Percentiles rank a stretch among this genome's conserved stretches.
phyloP scores from a whole-genome alignment of 2,329 filamentous ascomycete genomes.

The Verticillium longisporum region DNA sequence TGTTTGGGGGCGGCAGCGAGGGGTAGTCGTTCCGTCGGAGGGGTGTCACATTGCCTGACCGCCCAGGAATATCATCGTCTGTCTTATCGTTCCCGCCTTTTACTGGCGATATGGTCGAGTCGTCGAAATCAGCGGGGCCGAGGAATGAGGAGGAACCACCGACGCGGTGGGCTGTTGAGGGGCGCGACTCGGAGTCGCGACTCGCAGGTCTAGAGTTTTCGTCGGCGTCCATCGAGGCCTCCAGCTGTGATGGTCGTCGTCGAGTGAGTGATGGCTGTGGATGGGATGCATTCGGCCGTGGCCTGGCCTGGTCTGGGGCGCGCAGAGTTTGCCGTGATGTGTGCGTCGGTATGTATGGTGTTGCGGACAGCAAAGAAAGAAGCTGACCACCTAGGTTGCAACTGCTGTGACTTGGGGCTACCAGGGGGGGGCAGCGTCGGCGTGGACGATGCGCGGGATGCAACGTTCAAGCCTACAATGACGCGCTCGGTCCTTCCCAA shows the following conservation, averaged over 20 bases:
- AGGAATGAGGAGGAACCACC: constrained; percentile 1
- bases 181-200: constrained; percentile 16
- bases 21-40: not conserved
- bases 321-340: not conserved
- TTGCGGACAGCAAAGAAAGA: not conserved
- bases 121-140: constrained; percentile 9
- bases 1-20: constrained; percentile 4
- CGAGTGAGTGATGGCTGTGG: not conserved
- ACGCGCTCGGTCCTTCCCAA: constrained; percentile 4
- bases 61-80: not conserved
- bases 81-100: constrained; percentile 12
- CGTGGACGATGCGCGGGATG: not conserved
- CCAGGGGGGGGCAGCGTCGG: not conserved
- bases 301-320: constrained; percentile 1
- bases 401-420: not conserved
- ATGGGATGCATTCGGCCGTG: constrained; percentile 9
- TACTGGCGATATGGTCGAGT: constrained; percentile 9
- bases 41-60: constrained; percentile 5
- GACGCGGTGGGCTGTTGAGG: constrained; percentile 13
- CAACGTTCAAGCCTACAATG: not conserved
- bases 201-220: constrained; percentile 13
- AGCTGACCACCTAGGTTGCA: not conserved
- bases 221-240: constrained; percentile 28
- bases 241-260: not conserved
- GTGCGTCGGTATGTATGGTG: not conserved